phyloP scores from a whole-genome alignment of 805 yeast genomes.

The Schwanniomyces polymorphus region DNA sequence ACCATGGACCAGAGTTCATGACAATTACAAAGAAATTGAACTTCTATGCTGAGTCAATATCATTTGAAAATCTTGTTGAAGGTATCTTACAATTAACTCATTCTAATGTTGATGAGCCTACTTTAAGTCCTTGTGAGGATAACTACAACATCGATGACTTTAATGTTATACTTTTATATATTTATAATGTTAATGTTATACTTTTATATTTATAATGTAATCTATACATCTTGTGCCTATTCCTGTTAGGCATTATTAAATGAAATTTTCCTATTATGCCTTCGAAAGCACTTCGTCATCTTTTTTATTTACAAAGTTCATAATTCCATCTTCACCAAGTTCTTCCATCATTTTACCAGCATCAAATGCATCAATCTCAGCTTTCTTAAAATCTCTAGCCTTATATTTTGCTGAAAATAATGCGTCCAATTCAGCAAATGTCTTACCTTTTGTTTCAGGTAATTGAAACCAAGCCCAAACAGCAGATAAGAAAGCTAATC shows the following conservation, averaged over 20 bases:
- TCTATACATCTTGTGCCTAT: too few species aligned
- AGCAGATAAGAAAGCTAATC: slow-evolving; percentile 18
- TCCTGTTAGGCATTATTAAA: too few species aligned
- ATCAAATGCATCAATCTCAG: slow-evolving; percentile 36
- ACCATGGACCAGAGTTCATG: slow-evolving; percentile 58
- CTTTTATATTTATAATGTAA: too few species aligned
- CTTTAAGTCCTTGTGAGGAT: slow-evolving; percentile 45
- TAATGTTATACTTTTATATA: too few species aligned
- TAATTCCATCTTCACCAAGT: slow-evolving; percentile 25
- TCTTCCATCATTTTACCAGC: slow-evolving; percentile 28
- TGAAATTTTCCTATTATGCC: too few species aligned
- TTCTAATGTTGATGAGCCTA: slow-evolving; percentile 23
- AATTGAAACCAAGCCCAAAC: slow-evolving; percentile 21
- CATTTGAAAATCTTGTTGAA: slow-evolving; percentile 26
- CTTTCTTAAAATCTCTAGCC: slow-evolving; percentile 18
- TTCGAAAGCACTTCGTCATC: not conserved
- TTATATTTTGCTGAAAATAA: slow-evolving; percentile 24
- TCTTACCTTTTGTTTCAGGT: slow-evolving; percentile 40
- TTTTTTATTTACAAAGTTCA: slow-evolving; percentile 14
- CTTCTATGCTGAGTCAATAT: slow-evolving; percentile 34
- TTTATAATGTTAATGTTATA: too few species aligned
- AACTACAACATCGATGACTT: slow-evolving; percentile 39
- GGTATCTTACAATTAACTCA: slow-evolving; percentile 30
- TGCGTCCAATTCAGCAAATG: slow-evolving; percentile 35
- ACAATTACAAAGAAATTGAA: slow-evolving; percentile 50